Conservation (phyloP, 148 eudicot genomes). For the Pouteria glomerata region DNA sequence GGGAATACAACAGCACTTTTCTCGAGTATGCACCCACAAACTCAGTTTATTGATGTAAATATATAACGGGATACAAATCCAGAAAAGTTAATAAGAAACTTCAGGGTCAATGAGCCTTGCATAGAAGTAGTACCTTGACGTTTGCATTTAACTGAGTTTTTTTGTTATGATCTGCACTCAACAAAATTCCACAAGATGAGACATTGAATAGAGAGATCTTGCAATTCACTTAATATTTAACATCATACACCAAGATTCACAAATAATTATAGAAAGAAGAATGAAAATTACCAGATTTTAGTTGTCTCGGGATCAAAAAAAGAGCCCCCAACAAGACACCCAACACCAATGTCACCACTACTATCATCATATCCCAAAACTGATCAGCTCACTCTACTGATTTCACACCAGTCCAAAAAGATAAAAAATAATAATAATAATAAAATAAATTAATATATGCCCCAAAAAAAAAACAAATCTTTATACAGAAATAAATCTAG, state of each 20-base stretch:
- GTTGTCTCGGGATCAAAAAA: constrained; percentile 41
- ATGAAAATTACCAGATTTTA: constrained; percentile 45
- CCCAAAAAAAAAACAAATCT: no score
- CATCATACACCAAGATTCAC: neutral
- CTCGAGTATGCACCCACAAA: neutral
- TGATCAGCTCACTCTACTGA: constrained; percentile 11
- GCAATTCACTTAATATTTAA: neutral
- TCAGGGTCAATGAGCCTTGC: neutral
- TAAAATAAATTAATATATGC: no score
- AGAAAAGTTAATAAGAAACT: neutral
- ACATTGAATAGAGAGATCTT: neutral
- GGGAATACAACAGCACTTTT: neutral
- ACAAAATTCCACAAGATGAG: constrained; percentile 5
- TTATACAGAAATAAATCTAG: no score
- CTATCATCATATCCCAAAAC: constrained; percentile 28
- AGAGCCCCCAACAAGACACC: constrained; percentile 39
- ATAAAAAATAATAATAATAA: neutral
- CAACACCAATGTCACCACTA: constrained; percentile 29
- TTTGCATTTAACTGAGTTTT: constrained; percentile 12
- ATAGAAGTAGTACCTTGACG: constrained; percentile 16
- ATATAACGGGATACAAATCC: neutral
- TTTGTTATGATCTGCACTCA: constrained; percentile 39
- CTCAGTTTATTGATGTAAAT: neutral
- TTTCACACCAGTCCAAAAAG: neutral
- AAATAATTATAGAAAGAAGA: neutral